These are phyloP conservation scores for Bauhinia variegata DNA, from an alignment of 306 rosid species.

Conservation along the genomic window DNA sequence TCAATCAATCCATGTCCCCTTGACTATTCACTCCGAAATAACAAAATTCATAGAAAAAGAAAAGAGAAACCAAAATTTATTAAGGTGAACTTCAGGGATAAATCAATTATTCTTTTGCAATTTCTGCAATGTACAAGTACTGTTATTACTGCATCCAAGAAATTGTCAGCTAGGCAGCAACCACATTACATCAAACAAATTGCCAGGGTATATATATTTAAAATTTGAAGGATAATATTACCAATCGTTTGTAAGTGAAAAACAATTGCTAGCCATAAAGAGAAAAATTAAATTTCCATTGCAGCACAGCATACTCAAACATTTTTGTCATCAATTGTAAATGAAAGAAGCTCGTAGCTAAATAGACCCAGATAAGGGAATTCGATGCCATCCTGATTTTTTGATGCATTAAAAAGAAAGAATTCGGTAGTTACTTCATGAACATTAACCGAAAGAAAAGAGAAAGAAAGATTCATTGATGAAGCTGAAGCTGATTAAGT, in stretches of 20 bases:
- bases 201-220: background rate
- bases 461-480: background rate
- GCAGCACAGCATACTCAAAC: background rate
- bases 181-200: background rate
- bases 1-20: background rate
- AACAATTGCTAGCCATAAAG: background rate
- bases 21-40: background rate
- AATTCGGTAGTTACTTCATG: background rate
- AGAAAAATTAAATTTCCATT: background rate
- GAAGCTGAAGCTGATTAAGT: background rate
- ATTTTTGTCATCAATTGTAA: background rate
- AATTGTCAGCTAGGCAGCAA: background rate
- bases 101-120: background rate
- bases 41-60: background rate
- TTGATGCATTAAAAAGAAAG: background rate
- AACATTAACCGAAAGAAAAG: background rate
- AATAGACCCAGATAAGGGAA: background rate
- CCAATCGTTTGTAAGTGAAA: background rate
- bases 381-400: background rate
- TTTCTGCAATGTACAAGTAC: background rate
- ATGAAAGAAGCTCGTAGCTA: background rate
- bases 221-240: background rate
- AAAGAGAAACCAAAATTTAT: background rate
- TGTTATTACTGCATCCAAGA: background rate
- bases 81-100: background rate